Evolutionary conservation across 306 rosid species (phyloP).

Genomic region (Urtica urens): DNA sequence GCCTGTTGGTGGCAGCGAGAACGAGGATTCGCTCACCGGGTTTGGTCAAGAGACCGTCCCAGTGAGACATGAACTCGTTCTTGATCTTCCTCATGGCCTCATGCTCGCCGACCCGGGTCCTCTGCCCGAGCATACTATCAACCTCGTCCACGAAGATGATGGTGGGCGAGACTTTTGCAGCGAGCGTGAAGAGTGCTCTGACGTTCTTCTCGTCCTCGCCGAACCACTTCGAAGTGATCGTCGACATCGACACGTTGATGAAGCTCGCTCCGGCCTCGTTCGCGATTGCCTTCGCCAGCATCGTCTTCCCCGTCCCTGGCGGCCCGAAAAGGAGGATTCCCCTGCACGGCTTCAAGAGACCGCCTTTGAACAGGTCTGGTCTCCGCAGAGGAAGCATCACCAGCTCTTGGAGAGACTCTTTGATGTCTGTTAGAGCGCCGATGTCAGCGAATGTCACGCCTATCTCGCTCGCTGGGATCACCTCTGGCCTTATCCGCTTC

Average conservation of each 20-base stretch:
- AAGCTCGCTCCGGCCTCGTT: conserved; percentile 79
- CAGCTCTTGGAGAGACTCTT: conserved; percentile 71
- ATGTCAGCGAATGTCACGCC: conserved; percentile 77
- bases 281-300: conserved; percentile 83
- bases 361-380: conserved; percentile 68
- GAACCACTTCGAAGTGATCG: conserved; percentile 62
- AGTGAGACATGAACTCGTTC: conserved; percentile 73
- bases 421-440: conserved; percentile 61
- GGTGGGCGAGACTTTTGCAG: conserved; percentile 75
- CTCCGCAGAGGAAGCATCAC: conserved; percentile 84
- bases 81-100: conserved; percentile 70
- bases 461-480: conserved; percentile 68
- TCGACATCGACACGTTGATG: conserved; percentile 73
- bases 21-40: conserved; percentile 48
- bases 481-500: conserved; percentile 70
- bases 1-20: conserved; percentile 84
- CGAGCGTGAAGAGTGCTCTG: conserved; percentile 64
- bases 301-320: conserved; percentile 80
- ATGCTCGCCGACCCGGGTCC: conserved; percentile 70
- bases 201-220: conserved; percentile 77
- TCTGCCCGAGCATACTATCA: conserved; percentile 78
- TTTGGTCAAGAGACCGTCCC: conserved; percentile 72
- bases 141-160: conserved; percentile 75
- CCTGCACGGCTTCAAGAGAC: conserved; percentile 67
- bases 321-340: conserved; percentile 82